Base-by-base conservation (phyloP, 192 early-diverging fungal genomes). In the Coemansia sp. region DNA sequence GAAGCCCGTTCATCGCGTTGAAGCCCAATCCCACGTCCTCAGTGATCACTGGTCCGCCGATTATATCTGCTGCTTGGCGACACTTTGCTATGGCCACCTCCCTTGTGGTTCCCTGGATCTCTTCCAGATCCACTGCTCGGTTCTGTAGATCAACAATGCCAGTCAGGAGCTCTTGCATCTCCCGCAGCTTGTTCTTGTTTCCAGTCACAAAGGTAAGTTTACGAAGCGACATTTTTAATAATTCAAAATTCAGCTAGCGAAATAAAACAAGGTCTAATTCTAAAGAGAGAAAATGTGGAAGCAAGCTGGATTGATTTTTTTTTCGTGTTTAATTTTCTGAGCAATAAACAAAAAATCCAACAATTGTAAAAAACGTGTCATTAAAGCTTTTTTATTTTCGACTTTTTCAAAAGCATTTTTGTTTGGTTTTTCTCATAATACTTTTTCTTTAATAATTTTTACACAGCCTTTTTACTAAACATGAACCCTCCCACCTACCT, bases 1-100 rank as follows among this genome's bases (percentile, higher is more conserved):
- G 95, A 42, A 98, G 87, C 7, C 91, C 91, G 63, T 94, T 91
- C 76, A 99, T 82, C 7, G 94, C 94, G 66, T 93, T 94, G 84
- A 97, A 99, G 70, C 93, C 93, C 45, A 99, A 86, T 32, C 87
- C 87, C 7, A 95, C 97, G 83, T 99, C 97, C 77, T 99, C 97
- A 40, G 91, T 93, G 54, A 97, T 88, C 50, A 90, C 90, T 36
- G 92, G 90, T 16, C 89, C 86, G 36, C 87, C 79, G 25, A 91
- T 64, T 12, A 75, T 83, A 31, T 80, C 72, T 4, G 92, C 88
- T 5, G 96, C 96, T 49, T 75, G 77, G 49, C 82, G 84, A 70
- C 90, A 92, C 78, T 99, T 99, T 50, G 89, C 88, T 2, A 62
- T 60, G 0, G 95, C 89, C 64, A 98, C 87, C 42, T 93, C 87